Conservation (phyloP, 352 stramenopile species). For the Pythium rhizo-oryzae region DNA sequence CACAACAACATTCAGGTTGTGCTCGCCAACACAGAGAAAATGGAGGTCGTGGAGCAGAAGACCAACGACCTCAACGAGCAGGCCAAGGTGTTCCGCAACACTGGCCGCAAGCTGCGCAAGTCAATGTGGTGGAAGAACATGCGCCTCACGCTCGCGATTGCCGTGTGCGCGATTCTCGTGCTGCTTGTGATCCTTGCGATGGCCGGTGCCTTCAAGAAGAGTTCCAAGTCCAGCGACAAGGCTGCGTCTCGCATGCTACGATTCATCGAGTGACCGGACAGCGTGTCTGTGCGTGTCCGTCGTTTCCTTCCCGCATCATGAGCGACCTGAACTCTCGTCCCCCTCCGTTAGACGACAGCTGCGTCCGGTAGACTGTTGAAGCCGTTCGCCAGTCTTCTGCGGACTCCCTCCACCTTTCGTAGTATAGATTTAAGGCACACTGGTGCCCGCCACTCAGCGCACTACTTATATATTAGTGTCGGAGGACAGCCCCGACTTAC, state of each 20-base stretch:
- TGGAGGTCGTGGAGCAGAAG: slow-evolving; percentile 88
- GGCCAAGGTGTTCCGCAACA: slow-evolving; percentile 87
- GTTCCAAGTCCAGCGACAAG: slow-evolving; percentile 20
- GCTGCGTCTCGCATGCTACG: slow-evolving; percentile 28
- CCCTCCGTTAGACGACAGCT: not conserved
- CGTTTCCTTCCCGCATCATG: not conserved
- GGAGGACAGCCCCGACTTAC: not conserved
- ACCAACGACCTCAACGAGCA: slow-evolving; percentile 88
- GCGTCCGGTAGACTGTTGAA: not conserved
- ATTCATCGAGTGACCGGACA: slow-evolving; percentile 21
- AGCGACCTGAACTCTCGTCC: not conserved
- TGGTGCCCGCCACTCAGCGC: too few species aligned
- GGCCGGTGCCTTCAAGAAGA: slow-evolving; percentile 77
- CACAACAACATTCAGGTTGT: slow-evolving; percentile 90
- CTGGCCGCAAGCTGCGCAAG: slow-evolving; percentile 72
- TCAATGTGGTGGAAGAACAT: slow-evolving; percentile 90
- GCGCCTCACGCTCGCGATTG: slow-evolving; percentile 70
- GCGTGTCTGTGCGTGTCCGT: slow-evolving; percentile 3
- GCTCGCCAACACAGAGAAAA: slow-evolving; percentile 88
- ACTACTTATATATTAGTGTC: slow-evolving; percentile 13
- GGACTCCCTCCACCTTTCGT: slow-evolving; percentile 4
- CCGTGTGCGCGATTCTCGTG: slow-evolving; percentile 64
- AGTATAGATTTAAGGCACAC: slow-evolving; percentile 16
- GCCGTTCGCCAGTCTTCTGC: not conserved
- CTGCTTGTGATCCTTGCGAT: slow-evolving; percentile 78